Base-by-base conservation (phyloP, 176 grass and related monocot genomes). In the Melocanna baccifera region DNA sequence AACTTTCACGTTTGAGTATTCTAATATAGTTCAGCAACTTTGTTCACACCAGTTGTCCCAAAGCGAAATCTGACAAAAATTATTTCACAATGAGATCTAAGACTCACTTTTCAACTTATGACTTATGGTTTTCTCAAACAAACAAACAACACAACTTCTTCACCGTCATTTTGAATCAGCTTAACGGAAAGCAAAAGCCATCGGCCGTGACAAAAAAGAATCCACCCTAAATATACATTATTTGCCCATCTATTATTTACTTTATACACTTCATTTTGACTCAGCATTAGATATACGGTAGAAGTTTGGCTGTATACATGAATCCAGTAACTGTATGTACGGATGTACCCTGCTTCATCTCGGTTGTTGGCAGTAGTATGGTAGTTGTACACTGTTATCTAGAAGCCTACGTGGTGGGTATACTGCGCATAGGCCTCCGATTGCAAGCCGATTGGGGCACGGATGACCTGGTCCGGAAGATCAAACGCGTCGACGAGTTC, bases 401-500 rank as follows among this genome's bases (percentile, higher is more conserved):
- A 99, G 78, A 96, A 99, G 16, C 96, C 93, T 26, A 91, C 81
- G 9, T 90, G 42, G 25, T 98, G 93, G 0, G 96, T 95, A 63
- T 99, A 99, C 42, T 94, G 93, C 36, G 90, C 65, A 13, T 99
- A 96, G n/a, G 96, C 89, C 78, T 99, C 86, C 0, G 93, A 96
- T 66, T 85, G 79, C 96, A 99, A 88, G 30, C 91, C 96, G 53
- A 96, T 99, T 9, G 93, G 96, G 59, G 96, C 96, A 15, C 89
- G 91, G 46, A 92, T 99, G 81, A 96, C 81, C 25, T 88, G 32
- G 86, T 99, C 96, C 13, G 93, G 93, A 74, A 99, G 74, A 86
- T 99, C 91, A 12, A 99, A 99, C 8, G 93, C 93, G 6, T 96
- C 91, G 0, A 96, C 84, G 2, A 99, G 90, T 86, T 99, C 96